Conservation (phyloP, 306 rosid species). For the Acacia acuminata region DNA sequence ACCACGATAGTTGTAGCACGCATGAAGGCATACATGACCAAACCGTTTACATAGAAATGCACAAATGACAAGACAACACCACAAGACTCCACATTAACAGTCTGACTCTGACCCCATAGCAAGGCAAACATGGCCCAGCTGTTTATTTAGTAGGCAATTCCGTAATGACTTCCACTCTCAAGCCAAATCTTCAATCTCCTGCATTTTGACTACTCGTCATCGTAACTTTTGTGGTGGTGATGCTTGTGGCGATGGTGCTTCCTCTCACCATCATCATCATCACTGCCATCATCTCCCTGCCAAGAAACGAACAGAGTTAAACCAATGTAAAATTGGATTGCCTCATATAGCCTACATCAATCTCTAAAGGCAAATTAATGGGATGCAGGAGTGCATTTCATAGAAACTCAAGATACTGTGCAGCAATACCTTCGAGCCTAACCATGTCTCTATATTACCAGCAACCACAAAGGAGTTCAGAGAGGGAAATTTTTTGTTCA, state of each 20-base stretch:
- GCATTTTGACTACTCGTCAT: constrained; percentile 62
- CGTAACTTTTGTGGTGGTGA: constrained; percentile 63
- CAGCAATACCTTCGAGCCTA: not conserved
- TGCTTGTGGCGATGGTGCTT: constrained; percentile 57
- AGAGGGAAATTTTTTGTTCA: not conserved
- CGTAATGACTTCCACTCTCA: constrained; percentile 48
- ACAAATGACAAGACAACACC: not conserved
- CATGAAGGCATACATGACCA: not conserved
- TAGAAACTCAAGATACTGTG: not conserved
- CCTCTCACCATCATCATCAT: constrained; percentile 61
- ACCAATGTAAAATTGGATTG: not conserved
- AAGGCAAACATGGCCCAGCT: constrained; percentile 41
- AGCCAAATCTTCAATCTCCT: not conserved
- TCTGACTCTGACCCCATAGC: constrained; percentile 1
- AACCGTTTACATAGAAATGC: not conserved
- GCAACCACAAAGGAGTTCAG: not conserved
- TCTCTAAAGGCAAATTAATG: not conserved
- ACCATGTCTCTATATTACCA: not conserved
- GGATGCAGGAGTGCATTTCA: not conserved
- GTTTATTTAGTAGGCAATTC: constrained; percentile 56
- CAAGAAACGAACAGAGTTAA: constrained; percentile 11
- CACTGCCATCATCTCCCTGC: constrained; percentile 55
- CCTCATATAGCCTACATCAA: not conserved
- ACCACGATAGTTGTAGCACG: not conserved
- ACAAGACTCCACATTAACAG: constrained; percentile 32